Evolutionary conservation across 805 yeast species (phyloP).

Genomic region (Sungouiella thailandica): DNA sequence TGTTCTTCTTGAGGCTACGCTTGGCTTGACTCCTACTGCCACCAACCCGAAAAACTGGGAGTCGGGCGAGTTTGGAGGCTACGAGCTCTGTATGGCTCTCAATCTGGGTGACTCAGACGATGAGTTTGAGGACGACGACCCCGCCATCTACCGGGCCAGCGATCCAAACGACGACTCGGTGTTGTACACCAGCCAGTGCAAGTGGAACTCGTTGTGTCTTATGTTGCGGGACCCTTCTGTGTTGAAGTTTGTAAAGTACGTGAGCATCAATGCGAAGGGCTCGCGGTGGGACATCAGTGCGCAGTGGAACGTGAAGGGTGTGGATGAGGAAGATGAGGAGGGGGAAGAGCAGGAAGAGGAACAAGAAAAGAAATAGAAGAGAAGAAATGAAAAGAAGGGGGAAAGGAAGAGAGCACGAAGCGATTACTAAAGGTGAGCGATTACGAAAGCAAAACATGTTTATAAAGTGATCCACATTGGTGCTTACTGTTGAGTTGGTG

Average conservation of each 20-base stretch:
- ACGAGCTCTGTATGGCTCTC: slow-evolving; percentile 82
- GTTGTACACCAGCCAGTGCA: slow-evolving; percentile 71
- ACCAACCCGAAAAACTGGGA: slow-evolving; percentile 66
- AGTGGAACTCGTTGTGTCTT: slow-evolving; percentile 74
- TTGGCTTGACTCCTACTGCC: slow-evolving; percentile 71
- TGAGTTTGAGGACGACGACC: slow-evolving; percentile 60
- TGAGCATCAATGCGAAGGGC: slow-evolving; percentile 81
- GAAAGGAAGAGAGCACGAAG: too few relatives aligned
- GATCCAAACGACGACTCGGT: slow-evolving; percentile 68
- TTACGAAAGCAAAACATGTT: too few relatives aligned
- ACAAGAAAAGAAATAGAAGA: too few relatives aligned
- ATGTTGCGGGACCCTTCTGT: slow-evolving; percentile 81
- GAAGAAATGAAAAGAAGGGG: too few relatives aligned
- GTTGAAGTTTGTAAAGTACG: slow-evolving; percentile 89
- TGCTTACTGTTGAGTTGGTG: too few relatives aligned
- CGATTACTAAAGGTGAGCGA: too few relatives aligned
- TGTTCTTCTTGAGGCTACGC: slow-evolving; percentile 68
- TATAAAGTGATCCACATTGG: too few relatives aligned
- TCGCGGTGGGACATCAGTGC: slow-evolving; percentile 87
- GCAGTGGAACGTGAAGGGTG: slow-evolving; percentile 68
- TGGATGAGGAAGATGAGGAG: slow-evolving; percentile 34
- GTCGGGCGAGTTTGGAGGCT: slow-evolving; percentile 88
- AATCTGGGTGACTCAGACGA: slow-evolving; percentile 44
- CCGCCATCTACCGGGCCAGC: slow-evolving; percentile 66
- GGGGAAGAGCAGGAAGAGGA: too few relatives aligned